Evolutionary conservation across 805 yeast genomes (phyloP), one percentile per base, ranked within the genome.

Genomic region (Grigorovia jiainica): DNA sequence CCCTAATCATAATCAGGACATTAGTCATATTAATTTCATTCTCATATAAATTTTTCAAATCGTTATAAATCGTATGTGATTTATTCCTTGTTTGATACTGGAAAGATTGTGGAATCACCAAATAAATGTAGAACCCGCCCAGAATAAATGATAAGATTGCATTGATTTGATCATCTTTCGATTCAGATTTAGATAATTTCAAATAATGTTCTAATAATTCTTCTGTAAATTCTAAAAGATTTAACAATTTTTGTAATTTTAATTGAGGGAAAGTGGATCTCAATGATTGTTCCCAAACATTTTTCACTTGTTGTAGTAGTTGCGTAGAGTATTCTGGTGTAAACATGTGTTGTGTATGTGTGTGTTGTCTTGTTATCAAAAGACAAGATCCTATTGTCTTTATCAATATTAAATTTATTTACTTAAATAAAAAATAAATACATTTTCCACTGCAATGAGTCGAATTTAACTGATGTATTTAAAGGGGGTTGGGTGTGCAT

Each of bases 321-420:
- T 65, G 67, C 23, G 59, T 55, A 1, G 72, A 67, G 50, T 64
- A 60, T 49, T 66, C 70, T 15, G 70, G 70, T 4, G 70, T 65
- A 46, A 57, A 64, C 24, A 42, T 19, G 17, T 6, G 18, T 24
- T 16, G 34, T 6, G 11, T 5, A 7, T 27, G 31, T n/a, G 5
- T 3, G 15, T 27, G 31, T 11, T 10, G 30, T 25, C 11, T n/a
- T n/a, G n/a, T n/a, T n/a, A n/a, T n/a, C n/a, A n/a, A n/a, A n/a
- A n/a, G n/a, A n/a, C n/a, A n/a, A n/a, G n/a, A n/a, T n/a, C n/a
- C n/a, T n/a, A n/a, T n/a, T n/a, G n/a, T n/a, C n/a, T n/a, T n/a
- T n/a, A n/a, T n/a, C n/a, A n/a, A n/a, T n/a, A n/a, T n/a, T n/a
- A n/a, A n/a, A n/a, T n/a, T n/a, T n/a, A n/a, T n/a, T n/a, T n/a